phyloP scores from a whole-genome alignment of 306 rosid genomes.

The Quercus variabilis region DNA sequence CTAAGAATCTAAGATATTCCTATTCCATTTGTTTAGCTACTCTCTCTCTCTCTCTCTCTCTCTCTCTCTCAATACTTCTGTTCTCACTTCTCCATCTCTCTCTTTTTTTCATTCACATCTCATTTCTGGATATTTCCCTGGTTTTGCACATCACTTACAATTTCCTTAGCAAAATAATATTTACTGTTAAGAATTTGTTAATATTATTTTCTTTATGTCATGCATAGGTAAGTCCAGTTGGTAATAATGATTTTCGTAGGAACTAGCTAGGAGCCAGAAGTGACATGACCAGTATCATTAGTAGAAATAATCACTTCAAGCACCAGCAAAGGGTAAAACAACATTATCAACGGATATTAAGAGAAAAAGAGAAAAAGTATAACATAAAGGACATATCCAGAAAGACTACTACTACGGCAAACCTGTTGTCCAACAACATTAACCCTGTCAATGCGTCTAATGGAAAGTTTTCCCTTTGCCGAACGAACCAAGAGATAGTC shows the following conservation, averaged over 20 bases:
- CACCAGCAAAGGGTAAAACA: neutral
- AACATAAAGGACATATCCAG: neutral
- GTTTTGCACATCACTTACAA: neutral
- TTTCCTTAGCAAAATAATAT: neutral
- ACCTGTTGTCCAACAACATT: conserved; percentile 97
- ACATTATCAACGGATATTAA: neutral
- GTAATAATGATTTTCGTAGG: neutral
- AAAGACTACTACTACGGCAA: conserved; percentile 20
- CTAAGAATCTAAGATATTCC: too few relatives aligned
- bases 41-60: too few relatives aligned
- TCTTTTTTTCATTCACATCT: neutral
- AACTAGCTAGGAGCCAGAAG: neutral
- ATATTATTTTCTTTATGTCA: neutral
- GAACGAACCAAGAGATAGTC: conserved; percentile 94
- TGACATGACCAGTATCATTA: neutral
- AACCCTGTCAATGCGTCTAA: conserved; percentile 84
- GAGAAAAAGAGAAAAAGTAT: conserved; percentile 6
- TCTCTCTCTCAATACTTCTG: too few relatives aligned
- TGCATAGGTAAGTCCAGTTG: neutral
- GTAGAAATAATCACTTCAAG: neutral
- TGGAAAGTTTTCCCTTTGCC: conserved; percentile 83
- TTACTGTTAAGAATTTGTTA: neutral
- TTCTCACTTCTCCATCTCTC: neutral
- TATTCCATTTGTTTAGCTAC: too few relatives aligned
- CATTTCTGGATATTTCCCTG: neutral